phyloP scores from a whole-genome alignment of 768 basidiomycete genomes.

The Leccinum obscurum region DNA sequence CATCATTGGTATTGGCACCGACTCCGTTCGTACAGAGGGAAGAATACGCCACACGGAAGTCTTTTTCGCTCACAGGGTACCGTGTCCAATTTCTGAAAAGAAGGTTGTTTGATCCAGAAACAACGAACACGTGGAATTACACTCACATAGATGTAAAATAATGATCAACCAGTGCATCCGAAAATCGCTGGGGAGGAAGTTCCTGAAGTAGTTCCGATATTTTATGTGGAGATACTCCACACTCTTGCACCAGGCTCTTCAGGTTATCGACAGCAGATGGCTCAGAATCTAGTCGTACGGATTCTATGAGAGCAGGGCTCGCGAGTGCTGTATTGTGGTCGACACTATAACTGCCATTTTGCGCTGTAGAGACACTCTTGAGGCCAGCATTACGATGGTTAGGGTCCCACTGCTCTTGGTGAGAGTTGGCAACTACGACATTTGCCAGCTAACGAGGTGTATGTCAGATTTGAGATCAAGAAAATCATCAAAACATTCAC shows the following conservation, averaged over 20 bases:
- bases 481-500: constrained; percentile 41
- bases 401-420: constrained; percentile 30
- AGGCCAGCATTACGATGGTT: constrained; percentile 15
- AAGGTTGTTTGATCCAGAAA: constrained; percentile 1
- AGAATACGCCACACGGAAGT: constrained; percentile 72
- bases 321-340: constrained; percentile 31
- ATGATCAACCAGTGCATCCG: constrained; percentile 79
- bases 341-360: constrained; percentile 26
- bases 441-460: constrained; percentile 47
- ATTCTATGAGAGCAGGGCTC: constrained; percentile 38
- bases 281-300: constrained; percentile 43
- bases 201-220: constrained; percentile 88
- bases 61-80: constrained; percentile 84
- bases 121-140: not conserved
- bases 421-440: constrained; percentile 46
- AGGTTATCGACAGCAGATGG: constrained; percentile 75
- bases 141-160: constrained; percentile 75
- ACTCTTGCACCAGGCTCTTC: constrained; percentile 85
- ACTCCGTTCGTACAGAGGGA: constrained; percentile 64
- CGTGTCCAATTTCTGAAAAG: constrained; percentile 82
- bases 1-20: constrained; percentile 68
- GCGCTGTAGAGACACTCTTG: constrained; percentile 11
- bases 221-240: constrained; percentile 88
- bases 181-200: constrained; percentile 73
- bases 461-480: constrained; percentile 22